Conservation (phyloP, 352 stramenopile genomes). For the Globisporangium acanthophoron region DNA sequence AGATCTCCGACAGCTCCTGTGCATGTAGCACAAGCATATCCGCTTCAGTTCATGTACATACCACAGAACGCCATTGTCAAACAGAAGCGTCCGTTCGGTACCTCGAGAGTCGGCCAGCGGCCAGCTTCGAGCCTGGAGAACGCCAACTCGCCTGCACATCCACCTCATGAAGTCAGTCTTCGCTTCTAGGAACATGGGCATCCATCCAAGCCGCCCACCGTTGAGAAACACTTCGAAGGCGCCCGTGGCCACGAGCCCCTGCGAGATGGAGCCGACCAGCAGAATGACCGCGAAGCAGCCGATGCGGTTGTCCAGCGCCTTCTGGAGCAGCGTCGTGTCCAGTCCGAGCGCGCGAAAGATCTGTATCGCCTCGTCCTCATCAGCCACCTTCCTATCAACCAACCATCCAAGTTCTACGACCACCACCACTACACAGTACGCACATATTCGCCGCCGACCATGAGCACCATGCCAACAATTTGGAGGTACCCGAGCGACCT, state of each 20-base stretch:
- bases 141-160: slow-evolving; percentile 44
- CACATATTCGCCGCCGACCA: slow-evolving; percentile 65
- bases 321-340: slow-evolving; percentile 47
- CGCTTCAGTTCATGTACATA: too few species aligned
- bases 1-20: not conserved
- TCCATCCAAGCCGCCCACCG: slow-evolving; percentile 19
- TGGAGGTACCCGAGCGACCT: slow-evolving; percentile 44
- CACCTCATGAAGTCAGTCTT: not conserved
- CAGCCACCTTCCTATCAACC: too few species aligned
- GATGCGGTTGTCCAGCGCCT: slow-evolving; percentile 71
- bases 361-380: slow-evolving; percentile 9
- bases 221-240: slow-evolving; percentile 85
- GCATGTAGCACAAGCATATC: not conserved
- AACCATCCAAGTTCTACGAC: too few species aligned
- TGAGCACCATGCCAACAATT: slow-evolving; percentile 41
- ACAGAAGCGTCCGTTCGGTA: slow-evolving; percentile 7
- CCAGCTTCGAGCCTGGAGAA: slow-evolving; percentile 69
- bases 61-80: too few species aligned
- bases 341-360: slow-evolving; percentile 41
- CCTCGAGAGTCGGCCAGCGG: slow-evolving; percentile 65
- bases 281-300: slow-evolving; percentile 60
- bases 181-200: not conserved
- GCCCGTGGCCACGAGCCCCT: slow-evolving; percentile 57
- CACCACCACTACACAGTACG: slow-evolving; percentile 4
- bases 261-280: slow-evolving; percentile 54